These are phyloP conservation scores for Trematosphaeria pertusa DNA, from an alignment of 2,329 filamentous ascomycete species.

Conservation along the genomic window DNA sequence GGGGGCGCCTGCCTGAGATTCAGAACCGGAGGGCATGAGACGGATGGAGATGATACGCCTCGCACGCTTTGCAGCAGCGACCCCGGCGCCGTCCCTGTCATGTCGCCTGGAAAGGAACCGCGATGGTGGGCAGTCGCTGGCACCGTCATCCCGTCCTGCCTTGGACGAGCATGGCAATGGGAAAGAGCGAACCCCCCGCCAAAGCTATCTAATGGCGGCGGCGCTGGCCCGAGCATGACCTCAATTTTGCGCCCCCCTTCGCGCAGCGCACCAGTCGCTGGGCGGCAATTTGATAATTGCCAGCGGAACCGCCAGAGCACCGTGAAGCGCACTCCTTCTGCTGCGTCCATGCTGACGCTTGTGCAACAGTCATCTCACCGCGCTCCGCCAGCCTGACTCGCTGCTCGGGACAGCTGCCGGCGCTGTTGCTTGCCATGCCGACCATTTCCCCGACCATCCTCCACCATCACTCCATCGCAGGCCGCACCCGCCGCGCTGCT, in stretches of 20 bases:
- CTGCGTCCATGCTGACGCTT: not conserved
- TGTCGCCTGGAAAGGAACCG: slow-evolving; percentile 23
- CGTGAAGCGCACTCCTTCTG: no score
- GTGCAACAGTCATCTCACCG: not conserved
- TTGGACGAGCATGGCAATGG: slow-evolving; percentile 11
- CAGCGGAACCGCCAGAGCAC: slow-evolving; percentile 9
- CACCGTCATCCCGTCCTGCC: slow-evolving; percentile 17
- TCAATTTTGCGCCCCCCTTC: not conserved
- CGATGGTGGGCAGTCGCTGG: not conserved
- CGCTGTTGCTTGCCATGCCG: not conserved
- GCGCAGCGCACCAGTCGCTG: slow-evolving; percentile 1
- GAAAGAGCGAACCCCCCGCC: slow-evolving; percentile 19
- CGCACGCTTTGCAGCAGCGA: slow-evolving; percentile 35
- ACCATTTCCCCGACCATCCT: not conserved
- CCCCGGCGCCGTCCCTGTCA: slow-evolving; percentile 30
- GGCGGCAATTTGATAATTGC: slow-evolving; percentile 2
- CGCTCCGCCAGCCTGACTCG: slow-evolving; percentile 22
- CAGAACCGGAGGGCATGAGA: slow-evolving; percentile 42
- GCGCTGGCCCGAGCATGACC: slow-evolving; percentile 21
- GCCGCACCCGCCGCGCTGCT: no score
- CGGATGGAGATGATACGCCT: slow-evolving; percentile 28
- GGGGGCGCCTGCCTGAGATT: slow-evolving; percentile 7
- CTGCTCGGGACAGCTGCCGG: slow-evolving; percentile 3
- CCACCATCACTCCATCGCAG: not conserved
- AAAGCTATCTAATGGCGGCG: slow-evolving; percentile 34